Conservation (phyloP, 345 rosid genomes). For the Euphorbia pulcherrima region DNA sequence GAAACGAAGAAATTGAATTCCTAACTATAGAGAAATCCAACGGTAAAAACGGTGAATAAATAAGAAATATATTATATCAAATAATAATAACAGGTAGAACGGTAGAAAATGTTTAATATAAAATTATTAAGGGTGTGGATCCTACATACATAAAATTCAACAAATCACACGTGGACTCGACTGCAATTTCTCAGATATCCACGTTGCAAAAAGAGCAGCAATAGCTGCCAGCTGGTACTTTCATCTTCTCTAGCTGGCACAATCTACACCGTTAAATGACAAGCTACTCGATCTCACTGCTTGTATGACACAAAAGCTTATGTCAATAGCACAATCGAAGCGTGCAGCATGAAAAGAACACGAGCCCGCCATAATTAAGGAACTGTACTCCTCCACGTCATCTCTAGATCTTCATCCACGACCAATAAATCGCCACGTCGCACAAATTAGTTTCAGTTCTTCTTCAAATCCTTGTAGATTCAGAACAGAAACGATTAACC, state of each 20-base stretch:
- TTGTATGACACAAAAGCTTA: neutral
- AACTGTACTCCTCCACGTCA: conserved; percentile 13
- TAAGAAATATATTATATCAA: no score
- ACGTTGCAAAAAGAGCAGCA: neutral
- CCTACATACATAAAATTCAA: no score
- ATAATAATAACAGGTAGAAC: no score
- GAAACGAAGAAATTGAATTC: no score
- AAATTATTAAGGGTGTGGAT: no score
- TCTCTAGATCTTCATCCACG: neutral
- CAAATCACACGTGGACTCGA: neutral
- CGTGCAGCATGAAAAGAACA: neutral
- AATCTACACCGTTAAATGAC: neutral
- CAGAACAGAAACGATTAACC: neutral
- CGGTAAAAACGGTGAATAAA: no score
- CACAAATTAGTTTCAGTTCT: neutral
- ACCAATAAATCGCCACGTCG: conserved; percentile 1
- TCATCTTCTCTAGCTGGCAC: neutral
- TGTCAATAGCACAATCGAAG: neutral
- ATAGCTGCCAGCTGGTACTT: neutral
- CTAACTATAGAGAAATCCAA: no score
- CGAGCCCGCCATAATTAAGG: neutral
- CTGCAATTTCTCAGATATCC: neutral
- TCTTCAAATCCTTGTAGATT: neutral
- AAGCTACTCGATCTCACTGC: neutral
- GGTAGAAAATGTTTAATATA: no score